Conservation (phyloP, 2,329 filamentous ascomycete species). For the Cladophialophora immunda region DNA sequence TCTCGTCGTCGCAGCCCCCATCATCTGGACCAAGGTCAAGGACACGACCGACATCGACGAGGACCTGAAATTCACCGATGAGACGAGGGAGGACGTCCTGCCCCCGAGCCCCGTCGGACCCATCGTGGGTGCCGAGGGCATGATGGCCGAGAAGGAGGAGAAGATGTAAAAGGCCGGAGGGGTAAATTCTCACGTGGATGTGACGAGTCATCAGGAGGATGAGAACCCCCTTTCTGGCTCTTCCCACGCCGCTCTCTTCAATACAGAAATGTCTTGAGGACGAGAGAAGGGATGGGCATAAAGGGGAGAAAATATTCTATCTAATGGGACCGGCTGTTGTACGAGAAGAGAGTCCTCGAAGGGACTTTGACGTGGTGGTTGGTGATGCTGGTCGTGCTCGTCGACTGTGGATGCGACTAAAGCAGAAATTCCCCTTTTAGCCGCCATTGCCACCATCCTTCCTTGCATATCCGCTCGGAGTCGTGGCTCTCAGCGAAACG, state of each 20-base stretch:
- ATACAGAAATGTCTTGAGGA: neutral
- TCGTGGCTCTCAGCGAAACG: no score
- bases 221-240: neutral
- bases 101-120: conserved; percentile 27
- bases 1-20: conserved; percentile 75
- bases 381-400: no score
- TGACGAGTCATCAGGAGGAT: neutral
- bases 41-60: conserved; percentile 78
- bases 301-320: no score
- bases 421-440: no score
- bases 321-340: no score
- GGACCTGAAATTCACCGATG: conserved; percentile 81
- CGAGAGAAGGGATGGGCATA: no score
- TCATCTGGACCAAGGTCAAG: conserved; percentile 78
- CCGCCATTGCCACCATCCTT: no score
- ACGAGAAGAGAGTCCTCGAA: no score
- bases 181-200: neutral
- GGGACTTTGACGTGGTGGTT: no score
- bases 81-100: conserved; percentile 75
- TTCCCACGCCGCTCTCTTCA: neutral
- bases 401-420: no score
- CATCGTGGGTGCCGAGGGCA: conserved; percentile 32
- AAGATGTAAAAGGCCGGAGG: neutral
- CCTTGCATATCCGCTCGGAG: no score
- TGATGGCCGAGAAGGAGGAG: conserved; percentile 31